These are phyloP conservation scores for Coniochaeta sp. DNA, from an alignment of 2,329 filamentous ascomycete species.

Conservation along the genomic window DNA sequence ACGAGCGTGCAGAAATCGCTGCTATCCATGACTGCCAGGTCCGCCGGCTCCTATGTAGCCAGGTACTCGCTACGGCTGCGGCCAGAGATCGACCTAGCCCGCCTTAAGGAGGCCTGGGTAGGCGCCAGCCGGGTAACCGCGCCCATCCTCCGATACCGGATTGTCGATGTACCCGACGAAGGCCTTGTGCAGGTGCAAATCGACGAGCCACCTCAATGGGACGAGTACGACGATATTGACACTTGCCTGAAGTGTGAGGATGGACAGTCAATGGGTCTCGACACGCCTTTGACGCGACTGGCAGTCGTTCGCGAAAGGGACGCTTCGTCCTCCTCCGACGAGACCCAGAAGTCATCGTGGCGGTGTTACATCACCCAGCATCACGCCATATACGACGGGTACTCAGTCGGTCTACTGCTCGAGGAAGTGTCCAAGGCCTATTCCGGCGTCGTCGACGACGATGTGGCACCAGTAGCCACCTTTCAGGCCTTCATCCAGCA, in stretches of 20 bases:
- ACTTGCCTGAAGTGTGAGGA: too few relatives aligned
- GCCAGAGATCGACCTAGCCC: not conserved
- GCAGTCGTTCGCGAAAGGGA: too few relatives aligned
- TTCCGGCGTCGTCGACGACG: not conserved
- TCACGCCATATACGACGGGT: slow-evolving; percentile 9
- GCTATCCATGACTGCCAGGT: not conserved
- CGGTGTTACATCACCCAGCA: too few relatives aligned
- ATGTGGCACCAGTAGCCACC: not conserved
- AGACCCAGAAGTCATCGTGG: too few relatives aligned
- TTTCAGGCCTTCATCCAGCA: slow-evolving; percentile 7
- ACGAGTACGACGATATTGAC: too few relatives aligned
- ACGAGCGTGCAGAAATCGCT: not conserved
- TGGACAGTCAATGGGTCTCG: too few relatives aligned
- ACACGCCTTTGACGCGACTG: too few relatives aligned
- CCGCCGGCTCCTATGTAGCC: not conserved
- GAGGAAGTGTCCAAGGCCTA: slow-evolving; percentile 5
- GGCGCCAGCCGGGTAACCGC: not conserved
- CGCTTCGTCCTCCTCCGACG: too few relatives aligned
- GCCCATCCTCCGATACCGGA: not conserved
- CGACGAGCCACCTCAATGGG: too few relatives aligned
- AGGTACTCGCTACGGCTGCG: not conserved
- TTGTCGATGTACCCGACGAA: not conserved
- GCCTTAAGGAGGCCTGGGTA: not conserved
- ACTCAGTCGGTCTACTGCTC: slow-evolving; percentile 4
- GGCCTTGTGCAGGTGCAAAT: not conserved